Percentiles rank a stretch among this genome's conserved stretches.
Conservation (phyloP, 148 eudicot species). For the Chenopodium album region DNA sequence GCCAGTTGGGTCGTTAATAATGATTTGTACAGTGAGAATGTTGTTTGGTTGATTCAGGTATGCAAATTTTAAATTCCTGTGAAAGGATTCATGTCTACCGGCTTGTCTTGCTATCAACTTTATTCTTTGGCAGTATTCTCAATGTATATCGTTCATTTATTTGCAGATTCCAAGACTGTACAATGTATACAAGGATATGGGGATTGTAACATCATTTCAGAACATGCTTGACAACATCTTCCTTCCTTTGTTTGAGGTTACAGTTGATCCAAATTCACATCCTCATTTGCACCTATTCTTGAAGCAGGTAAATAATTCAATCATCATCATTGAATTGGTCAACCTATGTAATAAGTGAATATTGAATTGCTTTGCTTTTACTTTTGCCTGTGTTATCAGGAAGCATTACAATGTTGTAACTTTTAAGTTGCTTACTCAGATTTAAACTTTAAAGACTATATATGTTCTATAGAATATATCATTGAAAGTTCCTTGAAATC, state of each 20-base stretch:
- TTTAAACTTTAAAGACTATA: background rate
- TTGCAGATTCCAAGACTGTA: conserved; percentile 92
- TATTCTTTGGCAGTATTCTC: conserved; percentile 5
- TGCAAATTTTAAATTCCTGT: background rate
- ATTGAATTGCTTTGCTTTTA: background rate
- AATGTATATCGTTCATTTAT: conserved; percentile 10
- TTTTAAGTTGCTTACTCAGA: background rate
- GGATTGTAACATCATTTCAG: conserved; percentile 93
- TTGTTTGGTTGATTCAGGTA: conserved; percentile 99
- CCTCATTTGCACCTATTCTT: conserved; percentile 94
- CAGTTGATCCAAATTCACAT: conserved; percentile 94
- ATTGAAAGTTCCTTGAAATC: background rate
- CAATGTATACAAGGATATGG: conserved; percentile 97
- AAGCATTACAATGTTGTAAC: background rate
- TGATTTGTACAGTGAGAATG: conserved; percentile 90
- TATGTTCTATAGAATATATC: background rate
- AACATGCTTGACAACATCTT: conserved; percentile 97
- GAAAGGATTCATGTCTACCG: background rate
- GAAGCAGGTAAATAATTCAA: conserved; percentile 61
- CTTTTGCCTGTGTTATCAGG: background rate
- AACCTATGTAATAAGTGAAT: background rate
- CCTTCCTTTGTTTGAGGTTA: conserved; percentile 96
- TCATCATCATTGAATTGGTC: background rate
- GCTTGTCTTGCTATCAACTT: background rate
- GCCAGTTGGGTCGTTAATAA: conserved; percentile 99